These are phyloP conservation scores for Talaromyces sp. DNA, from an alignment of 2,329 filamentous ascomycete genomes.

Conservation along the genomic window DNA sequence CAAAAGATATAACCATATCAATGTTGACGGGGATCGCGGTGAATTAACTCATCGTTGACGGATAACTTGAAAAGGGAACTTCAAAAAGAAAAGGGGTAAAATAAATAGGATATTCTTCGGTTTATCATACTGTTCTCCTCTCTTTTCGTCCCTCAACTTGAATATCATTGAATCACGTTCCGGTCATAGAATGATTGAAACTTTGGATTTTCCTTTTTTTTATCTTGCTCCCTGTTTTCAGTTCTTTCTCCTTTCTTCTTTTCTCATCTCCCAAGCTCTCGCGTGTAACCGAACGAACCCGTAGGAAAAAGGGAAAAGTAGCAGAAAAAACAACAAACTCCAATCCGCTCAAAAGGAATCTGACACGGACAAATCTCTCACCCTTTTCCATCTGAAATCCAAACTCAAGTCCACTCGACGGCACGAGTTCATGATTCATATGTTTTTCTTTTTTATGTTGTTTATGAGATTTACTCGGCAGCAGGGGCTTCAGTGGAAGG, in stretches of 20 bases:
- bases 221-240: neutral
- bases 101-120: conserved; percentile 1
- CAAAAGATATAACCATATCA: neutral
- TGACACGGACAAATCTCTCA: conserved; percentile 14
- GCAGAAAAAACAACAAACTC: conserved; percentile 18
- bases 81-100: neutral
- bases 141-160: neutral
- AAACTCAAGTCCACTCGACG: conserved; percentile 17
- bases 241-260: neutral
- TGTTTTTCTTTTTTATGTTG: conserved; percentile 26
- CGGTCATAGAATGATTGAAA: conserved; percentile 2
- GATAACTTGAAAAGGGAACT: neutral
- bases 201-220: neutral
- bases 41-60: neutral
- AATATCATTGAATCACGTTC: conserved; percentile 1
- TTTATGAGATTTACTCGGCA: conserved; percentile 36
- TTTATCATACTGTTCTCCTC: conserved; percentile 9
- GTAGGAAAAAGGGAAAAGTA: conserved; percentile 19
- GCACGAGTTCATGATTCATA: conserved; percentile 15
- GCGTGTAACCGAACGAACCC: conserved; percentile 10
- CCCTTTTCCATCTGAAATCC: conserved; percentile 14
- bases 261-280: conserved; percentile 10
- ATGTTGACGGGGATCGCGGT: neutral
- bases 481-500: conserved; percentile 38
- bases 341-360: conserved; percentile 15